Evolutionary conservation across 2,329 filamentous ascomycete genomes (phyloP).

Genomic region (Drechslera avenae): DNA sequence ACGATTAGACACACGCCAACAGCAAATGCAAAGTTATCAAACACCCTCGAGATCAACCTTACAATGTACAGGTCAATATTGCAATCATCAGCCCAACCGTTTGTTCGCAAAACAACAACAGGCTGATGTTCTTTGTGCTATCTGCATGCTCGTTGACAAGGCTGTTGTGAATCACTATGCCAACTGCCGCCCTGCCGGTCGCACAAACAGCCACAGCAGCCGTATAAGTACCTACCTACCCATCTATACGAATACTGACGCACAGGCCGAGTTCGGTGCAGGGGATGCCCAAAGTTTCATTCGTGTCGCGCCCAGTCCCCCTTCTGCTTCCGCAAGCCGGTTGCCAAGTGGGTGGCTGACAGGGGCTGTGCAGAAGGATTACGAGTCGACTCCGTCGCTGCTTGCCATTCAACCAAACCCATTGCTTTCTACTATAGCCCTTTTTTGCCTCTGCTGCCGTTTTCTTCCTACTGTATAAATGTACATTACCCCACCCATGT

Average conservation of each 20-base stretch:
- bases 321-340: conserved; percentile 15
- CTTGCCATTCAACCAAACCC: conserved; percentile 22
- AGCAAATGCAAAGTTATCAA: no score
- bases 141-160: no score
- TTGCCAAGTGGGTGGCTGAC: conserved; percentile 21
- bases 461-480: conserved; percentile 6
- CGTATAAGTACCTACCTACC: neutral
- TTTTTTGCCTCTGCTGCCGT: conserved; percentile 16
- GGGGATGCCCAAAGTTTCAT: conserved; percentile 21
- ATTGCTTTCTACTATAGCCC: conserved; percentile 12
- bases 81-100: no score
- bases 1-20: no score
- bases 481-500: conserved; percentile 32
- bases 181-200: no score
- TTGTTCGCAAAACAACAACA: no score
- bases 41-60: no score
- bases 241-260: neutral
- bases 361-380: conserved; percentile 31
- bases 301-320: conserved; percentile 27
- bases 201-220: no score
- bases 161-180: no score
- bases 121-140: neutral
- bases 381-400: conserved; percentile 22
- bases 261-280: neutral
- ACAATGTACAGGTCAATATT: no score